Evolutionary conservation across 2,329 filamentous ascomycete species (phyloP).

Genomic region (Fusarium sp.): DNA sequence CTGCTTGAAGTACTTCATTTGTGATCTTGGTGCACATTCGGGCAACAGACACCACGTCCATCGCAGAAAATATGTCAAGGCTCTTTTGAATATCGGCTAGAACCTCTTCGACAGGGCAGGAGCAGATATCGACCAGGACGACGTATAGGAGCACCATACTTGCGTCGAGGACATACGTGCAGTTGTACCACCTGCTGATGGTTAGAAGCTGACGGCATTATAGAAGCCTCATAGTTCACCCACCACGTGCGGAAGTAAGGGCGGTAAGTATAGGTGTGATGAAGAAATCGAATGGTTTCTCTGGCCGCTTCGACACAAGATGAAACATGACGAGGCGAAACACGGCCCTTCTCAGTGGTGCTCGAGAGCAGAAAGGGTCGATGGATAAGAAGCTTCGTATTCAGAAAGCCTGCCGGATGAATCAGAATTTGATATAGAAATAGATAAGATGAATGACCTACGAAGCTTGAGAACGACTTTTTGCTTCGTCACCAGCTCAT

Average conservation of each 20-base stretch:
- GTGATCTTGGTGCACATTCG: constrained; percentile 21
- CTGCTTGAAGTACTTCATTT: constrained; percentile 8
- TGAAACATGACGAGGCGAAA: neutral
- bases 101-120: neutral
- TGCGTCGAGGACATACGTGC: constrained; percentile 24
- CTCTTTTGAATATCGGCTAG: constrained; percentile 21
- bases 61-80: constrained; percentile 21
- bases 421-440: too few relatives aligned
- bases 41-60: constrained; percentile 22
- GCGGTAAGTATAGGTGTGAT: constrained; percentile 21
- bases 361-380: constrained; percentile 19
- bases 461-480: constrained; percentile 24
- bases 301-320: constrained; percentile 24
- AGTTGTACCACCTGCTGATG: constrained; percentile 25
- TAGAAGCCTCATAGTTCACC: neutral
- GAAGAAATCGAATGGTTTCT: constrained; percentile 23
- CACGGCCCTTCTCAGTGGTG: neutral
- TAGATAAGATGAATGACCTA: neutral
- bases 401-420: constrained; percentile 9
- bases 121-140: constrained; percentile 9
- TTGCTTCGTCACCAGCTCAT: constrained; percentile 27
- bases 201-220: too few relatives aligned
- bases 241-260: constrained; percentile 27
- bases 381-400: constrained; percentile 21
- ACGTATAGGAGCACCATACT: constrained; percentile 27